Evolutionary conservation across 495 filamentous ascomycete genomes (phyloP), one percentile per base, ranked within the genome.

Genomic region (Penicillium parvum): DNA sequence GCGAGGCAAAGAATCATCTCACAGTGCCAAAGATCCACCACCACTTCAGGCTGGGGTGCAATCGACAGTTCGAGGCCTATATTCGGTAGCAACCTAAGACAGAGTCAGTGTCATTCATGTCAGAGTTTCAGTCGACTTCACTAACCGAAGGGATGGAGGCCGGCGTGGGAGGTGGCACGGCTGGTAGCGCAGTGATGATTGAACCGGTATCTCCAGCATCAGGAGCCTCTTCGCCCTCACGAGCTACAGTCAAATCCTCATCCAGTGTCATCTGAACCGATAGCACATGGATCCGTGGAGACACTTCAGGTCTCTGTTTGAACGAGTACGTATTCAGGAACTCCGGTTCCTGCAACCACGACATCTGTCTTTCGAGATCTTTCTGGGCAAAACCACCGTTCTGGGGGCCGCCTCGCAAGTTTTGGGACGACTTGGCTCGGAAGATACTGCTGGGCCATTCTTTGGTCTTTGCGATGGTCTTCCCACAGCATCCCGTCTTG

Each of bases 151-250:
- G 35, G 33, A 47, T 43, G 3, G 37, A 45, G 18, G 30, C 40
- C 4, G 32, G 27, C 23, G 43, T 32, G 0, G 55, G 33, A 48
- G 52, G 28, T 14, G 57, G 51, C n/a, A 69, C 39, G 26, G 53
- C 48, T 27, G 69, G 66, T 29, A 72, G 59, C 8, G 66, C 69
- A 7, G 69, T 71, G 40, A 71, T 64, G 9, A 59, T 53, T 3
- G 65, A 64, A 18, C 53, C 52, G 14, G 50, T 12, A 25, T 66
- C 63, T 12, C 38, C 38, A 19, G 19, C 21, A 18, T 28, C 32
- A 34, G 39, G 30, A n/a, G 17, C 6, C 14, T 17, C 34, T 22
- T 42, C 23, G 26, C 37, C 18, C 37, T 20, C 16, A n/a, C 21
- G 11, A 26, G 37, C 18, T 27, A 39, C 40, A 16, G 47, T 43